Conservation (phyloP, 1,284 basidiomycete species). For the Boletus nobilissimus region DNA sequence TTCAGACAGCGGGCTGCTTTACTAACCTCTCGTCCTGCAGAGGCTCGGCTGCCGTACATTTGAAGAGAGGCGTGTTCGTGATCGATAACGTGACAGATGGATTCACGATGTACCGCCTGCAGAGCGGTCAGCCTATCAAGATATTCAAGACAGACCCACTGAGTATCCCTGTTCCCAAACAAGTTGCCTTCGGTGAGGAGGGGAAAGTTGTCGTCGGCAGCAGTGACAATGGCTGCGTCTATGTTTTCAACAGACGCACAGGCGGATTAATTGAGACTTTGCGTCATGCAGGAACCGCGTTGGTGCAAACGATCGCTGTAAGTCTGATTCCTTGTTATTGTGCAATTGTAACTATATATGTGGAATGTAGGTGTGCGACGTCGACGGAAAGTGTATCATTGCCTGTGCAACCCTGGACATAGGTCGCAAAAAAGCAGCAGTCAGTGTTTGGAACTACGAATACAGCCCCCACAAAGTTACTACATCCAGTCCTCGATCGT, state of each 20-base stretch:
- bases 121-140: not conserved
- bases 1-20: not conserved
- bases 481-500: not conserved
- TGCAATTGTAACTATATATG: not conserved
- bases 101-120: not conserved
- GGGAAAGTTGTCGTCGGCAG: not conserved
- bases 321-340: not conserved
- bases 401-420: not conserved
- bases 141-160: not conserved
- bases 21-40: not conserved
- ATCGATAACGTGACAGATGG: not conserved
- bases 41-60: not conserved
- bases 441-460: not conserved
- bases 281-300: not conserved
- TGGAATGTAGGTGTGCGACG: not conserved
- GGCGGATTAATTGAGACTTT: conserved; percentile 4
- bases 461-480: not conserved
- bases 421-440: not conserved
- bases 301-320: not conserved
- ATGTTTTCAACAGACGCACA: conserved; percentile 2
- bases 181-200: not conserved
- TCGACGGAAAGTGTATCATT: not conserved
- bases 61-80: not conserved
- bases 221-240: not conserved
- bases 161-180: not conserved